A percentile compares a stretch with the other conserved stretches of the same genome.
Conservation (phyloP, 192 early-diverging fungal genomes). For the Coemansia guatemalensis region DNA sequence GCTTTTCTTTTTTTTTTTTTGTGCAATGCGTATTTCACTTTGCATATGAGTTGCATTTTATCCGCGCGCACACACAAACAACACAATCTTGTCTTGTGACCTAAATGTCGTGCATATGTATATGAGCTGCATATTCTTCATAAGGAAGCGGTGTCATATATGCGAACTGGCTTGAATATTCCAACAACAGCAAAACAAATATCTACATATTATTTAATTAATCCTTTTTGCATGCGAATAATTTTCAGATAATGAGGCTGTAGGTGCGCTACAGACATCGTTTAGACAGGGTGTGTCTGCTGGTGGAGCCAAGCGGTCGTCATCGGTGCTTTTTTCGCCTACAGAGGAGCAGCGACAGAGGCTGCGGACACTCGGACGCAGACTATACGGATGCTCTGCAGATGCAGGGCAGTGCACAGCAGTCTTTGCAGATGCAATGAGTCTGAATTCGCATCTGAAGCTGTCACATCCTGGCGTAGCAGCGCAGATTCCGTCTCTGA, state of each 20-base stretch:
- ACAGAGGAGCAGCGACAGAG: conserved; percentile 53
- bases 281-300: conserved; percentile 11
- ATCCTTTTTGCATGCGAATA: neutral
- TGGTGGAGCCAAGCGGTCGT: conserved; percentile 43
- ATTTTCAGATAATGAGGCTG: neutral
- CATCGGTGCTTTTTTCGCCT: conserved; percentile 48
- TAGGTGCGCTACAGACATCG: conserved; percentile 2
- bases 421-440: conserved; percentile 37
- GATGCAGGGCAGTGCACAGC: conserved; percentile 33
- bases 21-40: conserved; percentile 1
- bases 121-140: neutral
- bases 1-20: neutral
- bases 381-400: conserved; percentile 55
- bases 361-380: conserved; percentile 42
- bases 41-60: neutral
- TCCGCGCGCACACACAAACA: neutral
- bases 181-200: neutral
- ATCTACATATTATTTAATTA: neutral
- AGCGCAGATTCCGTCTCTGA: conserved; percentile 39
- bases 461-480: conserved; percentile 41
- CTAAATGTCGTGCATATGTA: neutral
- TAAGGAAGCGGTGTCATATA: too few relatives aligned
- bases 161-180: neutral
- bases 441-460: conserved; percentile 51
- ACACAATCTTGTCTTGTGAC: neutral